A percentile compares a stretch with the other conserved stretches of the same genome.
These are phyloP conservation scores for Solanum appendiculatum DNA, from an alignment of 257 asterid genomes.

Conservation along the genomic window DNA sequence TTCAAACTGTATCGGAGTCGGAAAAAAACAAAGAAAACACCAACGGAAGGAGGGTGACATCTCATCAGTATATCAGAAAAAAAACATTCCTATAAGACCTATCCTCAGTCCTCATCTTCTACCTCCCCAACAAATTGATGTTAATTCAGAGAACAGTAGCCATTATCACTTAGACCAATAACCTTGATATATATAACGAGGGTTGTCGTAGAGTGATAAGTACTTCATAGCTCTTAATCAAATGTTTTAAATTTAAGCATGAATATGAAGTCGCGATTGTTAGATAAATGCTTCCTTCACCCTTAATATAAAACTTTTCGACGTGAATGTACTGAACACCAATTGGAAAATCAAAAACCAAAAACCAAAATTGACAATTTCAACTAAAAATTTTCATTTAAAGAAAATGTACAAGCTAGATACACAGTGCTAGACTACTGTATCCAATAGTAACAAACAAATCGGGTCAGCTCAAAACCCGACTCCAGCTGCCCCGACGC, in stretches of 20 bases:
- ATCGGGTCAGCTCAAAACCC: conserved; percentile 46
- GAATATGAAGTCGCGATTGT: neutral
- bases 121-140: neutral
- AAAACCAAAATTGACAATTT: neutral
- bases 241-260: too few relatives aligned
- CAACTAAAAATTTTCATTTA: neutral
- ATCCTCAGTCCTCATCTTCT: neutral
- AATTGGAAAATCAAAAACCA: neutral
- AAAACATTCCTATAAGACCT: neutral
- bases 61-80: neutral
- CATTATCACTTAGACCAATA: neutral
- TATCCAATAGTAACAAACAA: conserved; percentile 15
- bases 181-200: too few relatives aligned
- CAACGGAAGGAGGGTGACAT: neutral
- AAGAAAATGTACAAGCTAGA: conserved; percentile 18
- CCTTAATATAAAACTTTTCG: neutral
- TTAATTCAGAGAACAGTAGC: neutral
- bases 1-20: fast-evolving
- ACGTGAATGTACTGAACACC: neutral
- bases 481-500: conserved; percentile 73
- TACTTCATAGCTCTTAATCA: neutral
- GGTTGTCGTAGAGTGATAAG: neutral
- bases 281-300: neutral
- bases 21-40: neutral
- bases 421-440: conserved; percentile 8